Conservation (phyloP, 345 rosid genomes). For the Aethionema arabicum region DNA sequence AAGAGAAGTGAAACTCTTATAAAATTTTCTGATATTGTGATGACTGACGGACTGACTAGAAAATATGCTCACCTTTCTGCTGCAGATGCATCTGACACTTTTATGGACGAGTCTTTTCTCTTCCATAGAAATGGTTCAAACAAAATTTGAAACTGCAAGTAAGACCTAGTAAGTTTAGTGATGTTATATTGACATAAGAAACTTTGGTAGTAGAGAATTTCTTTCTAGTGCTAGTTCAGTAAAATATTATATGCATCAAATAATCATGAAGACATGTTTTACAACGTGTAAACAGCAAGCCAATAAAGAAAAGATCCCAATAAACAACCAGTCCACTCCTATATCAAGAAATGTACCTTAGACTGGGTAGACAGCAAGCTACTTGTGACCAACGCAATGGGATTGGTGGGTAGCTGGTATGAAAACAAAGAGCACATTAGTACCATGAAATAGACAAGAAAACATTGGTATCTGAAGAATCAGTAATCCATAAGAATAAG, state of each 20-base stretch:
- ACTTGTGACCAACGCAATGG: constrained; percentile 60
- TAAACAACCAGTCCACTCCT: constrained; percentile 3
- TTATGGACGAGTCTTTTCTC: constrained; percentile 45
- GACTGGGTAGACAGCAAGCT: constrained; percentile 71
- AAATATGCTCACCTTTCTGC: constrained; percentile 51
- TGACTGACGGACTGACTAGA: neutral
- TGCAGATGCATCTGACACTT: constrained; percentile 38
- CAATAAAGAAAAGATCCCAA: no score
- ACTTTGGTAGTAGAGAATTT: constrained; percentile 11
- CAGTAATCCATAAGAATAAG: constrained; percentile 20
- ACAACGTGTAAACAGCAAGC: no score
- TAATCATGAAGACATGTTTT: constrained; percentile 9
- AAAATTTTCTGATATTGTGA: neutral
- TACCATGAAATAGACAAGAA: constrained; percentile 17
- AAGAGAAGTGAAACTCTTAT: constrained; percentile 18
- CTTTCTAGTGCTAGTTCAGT: constrained; percentile 7
- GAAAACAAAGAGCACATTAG: constrained; percentile 18
- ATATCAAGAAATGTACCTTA: constrained; percentile 57
- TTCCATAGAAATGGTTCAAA: constrained; percentile 80
- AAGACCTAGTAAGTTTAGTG: constrained; percentile 10
- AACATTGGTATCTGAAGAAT: constrained; percentile 15
- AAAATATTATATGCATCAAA: neutral
- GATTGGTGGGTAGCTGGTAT: constrained; percentile 78
- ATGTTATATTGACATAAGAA: neutral
- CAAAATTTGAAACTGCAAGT: constrained; percentile 60